Percentiles rank a stretch among this genome's conserved stretches.
Conservation (phyloP, 2,329 filamentous ascomycete genomes). For the Fusarium sp. region DNA sequence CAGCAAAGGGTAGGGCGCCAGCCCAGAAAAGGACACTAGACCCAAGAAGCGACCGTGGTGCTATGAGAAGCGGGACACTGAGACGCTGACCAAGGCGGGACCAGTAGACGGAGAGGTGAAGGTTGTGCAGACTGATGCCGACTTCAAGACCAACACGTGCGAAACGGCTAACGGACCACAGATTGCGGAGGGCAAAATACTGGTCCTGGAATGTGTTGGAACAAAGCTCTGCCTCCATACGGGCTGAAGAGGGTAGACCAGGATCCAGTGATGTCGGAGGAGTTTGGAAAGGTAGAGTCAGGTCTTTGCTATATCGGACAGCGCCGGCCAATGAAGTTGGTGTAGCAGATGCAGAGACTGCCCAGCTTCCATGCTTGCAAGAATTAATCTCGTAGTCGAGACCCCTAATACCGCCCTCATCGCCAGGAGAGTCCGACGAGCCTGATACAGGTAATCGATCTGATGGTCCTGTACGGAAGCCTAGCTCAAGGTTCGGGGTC, state of each 20-base stretch:
- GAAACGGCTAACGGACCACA: constrained; percentile 52
- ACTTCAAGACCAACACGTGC: constrained; percentile 56
- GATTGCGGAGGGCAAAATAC: constrained; percentile 54
- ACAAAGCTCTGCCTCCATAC: constrained; percentile 54
- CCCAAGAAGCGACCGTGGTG: constrained; percentile 40
- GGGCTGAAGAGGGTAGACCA: constrained; percentile 37
- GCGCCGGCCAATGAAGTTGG: constrained; percentile 45
- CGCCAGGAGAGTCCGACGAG: constrained; percentile 21
- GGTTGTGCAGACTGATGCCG: constrained; percentile 50
- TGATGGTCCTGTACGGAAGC: constrained; percentile 46
- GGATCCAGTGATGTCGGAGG: constrained; percentile 20
- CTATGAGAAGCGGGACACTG: constrained; percentile 53
- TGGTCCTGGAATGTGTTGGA: constrained; percentile 47
- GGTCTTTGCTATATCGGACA: constrained; percentile 45
- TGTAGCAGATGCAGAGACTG: constrained; percentile 47
- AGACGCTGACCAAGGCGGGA: constrained; percentile 55
- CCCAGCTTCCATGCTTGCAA: constrained; percentile 51
- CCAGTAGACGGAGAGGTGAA: constrained; percentile 58
- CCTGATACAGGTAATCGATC: constrained; percentile 15
- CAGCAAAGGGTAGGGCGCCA: constrained; percentile 50
- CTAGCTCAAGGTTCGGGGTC: constrained; percentile 52
- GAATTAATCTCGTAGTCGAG: constrained; percentile 44
- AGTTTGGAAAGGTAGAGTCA: constrained; percentile 42
- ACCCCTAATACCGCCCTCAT: constrained; percentile 48
- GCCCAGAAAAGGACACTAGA: constrained; percentile 50